Evolutionary conservation across 306 rosid species (phyloP).

Genomic region (Parietaria judaica): DNA sequence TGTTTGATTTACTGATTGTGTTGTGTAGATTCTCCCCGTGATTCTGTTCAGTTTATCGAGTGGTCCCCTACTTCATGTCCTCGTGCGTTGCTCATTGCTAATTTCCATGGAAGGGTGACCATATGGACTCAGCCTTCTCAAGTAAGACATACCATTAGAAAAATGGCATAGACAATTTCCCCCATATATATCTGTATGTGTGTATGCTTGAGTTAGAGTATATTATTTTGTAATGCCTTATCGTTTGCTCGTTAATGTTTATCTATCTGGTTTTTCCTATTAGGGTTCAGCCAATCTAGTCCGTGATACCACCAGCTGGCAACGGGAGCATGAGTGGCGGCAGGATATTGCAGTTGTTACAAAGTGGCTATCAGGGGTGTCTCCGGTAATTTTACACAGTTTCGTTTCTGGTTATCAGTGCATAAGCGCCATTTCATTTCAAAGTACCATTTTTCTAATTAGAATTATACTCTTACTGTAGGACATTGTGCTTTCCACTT

Average conservation of each 20-base stretch:
- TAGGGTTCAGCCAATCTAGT: slow-evolving; percentile 90
- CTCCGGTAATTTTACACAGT: slow-evolving; percentile 42
- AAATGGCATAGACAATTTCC: not conserved
- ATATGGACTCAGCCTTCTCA: slow-evolving; percentile 97
- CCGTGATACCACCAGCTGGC: slow-evolving; percentile 87
- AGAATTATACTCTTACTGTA: no score
- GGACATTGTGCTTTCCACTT: slow-evolving; percentile 2
- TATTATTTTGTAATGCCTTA: no score
- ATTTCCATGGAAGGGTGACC: slow-evolving; percentile 96
- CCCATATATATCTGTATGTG: slow-evolving; percentile 1
- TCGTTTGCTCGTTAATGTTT: not conserved
- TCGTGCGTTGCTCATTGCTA: slow-evolving; percentile 77
- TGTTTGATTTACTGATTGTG: not conserved
- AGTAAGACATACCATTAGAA: slow-evolving; percentile 32
- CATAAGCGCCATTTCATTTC: not conserved
- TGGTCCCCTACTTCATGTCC: slow-evolving; percentile 94
- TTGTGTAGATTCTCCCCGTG: slow-evolving; percentile 95
- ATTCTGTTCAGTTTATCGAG: slow-evolving; percentile 97
- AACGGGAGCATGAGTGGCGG: slow-evolving; percentile 92
- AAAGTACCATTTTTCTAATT: not conserved
- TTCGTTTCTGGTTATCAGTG: not conserved
- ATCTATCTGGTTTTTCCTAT: slow-evolving; percentile 25
- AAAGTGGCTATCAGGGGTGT: slow-evolving; percentile 93
- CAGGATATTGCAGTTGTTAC: slow-evolving; percentile 99
- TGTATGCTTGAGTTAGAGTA: no score